Conservation (phyloP, 2,329 filamentous ascomycete species). For the Periconia digitata region DNA sequence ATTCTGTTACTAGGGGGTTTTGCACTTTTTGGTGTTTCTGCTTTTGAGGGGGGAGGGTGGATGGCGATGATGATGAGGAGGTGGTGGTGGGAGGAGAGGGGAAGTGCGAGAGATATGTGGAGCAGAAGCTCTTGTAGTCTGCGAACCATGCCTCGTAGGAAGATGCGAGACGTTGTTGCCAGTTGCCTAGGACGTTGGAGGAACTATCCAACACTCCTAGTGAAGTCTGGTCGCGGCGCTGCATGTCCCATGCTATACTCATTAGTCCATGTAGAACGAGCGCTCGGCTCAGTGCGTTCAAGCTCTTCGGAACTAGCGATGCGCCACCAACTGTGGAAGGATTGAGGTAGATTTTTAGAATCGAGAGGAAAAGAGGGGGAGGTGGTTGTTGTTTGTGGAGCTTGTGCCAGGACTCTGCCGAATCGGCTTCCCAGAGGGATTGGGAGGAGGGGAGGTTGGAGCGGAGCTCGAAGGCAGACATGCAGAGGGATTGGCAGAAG, state of each 20-base stretch:
- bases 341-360: conserved; percentile 60
- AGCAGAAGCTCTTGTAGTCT: conserved; percentile 59
- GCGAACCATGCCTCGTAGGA: conserved; percentile 62
- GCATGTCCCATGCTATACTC: conserved; percentile 65
- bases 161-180: conserved; percentile 54
- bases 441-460: conserved; percentile 59
- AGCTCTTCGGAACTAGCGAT: conserved; percentile 30
- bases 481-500: conserved; percentile 67
- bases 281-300: conserved; percentile 57
- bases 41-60: too few relatives aligned
- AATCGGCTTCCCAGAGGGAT: conserved; percentile 59
- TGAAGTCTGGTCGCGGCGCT: conserved; percentile 62
- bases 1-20: conserved; percentile 42
- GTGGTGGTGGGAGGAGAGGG: conserved; percentile 23
- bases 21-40: too few relatives aligned
- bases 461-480: conserved; percentile 65
- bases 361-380: conserved; percentile 51
- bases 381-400: conserved; percentile 42
- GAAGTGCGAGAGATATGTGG: conserved; percentile 30
- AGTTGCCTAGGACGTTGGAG: conserved; percentile 46
- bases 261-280: conserved; percentile 63
- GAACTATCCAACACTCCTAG: conserved; percentile 40
- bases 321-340: conserved; percentile 32
- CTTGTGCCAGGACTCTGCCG: conserved; percentile 55
- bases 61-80: too few relatives aligned